Evolutionary conservation across 2,329 filamentous ascomycete species (phyloP), one percentile per base, ranked within the genome.

Genomic region (Trichoderma polysporum): DNA sequence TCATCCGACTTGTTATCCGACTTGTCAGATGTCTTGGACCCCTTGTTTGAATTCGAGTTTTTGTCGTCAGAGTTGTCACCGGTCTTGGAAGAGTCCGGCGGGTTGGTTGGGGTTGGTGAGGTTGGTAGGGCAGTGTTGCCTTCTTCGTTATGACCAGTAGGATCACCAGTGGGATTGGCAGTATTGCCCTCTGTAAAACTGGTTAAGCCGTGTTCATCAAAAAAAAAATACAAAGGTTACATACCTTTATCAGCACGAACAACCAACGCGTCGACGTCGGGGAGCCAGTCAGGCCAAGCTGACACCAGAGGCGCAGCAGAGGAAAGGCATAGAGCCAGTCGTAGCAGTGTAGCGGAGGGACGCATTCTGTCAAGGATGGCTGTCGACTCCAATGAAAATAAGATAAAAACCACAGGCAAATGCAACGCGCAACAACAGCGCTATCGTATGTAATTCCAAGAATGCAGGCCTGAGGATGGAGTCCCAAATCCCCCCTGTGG

Each of bases 201-300:
- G 19, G 10, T 47, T 27, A 58, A 37, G 9, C 19, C 52, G 66
- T 39, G n/a, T 68, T 56, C 71, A 66, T 66, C 67, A 27, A 66
- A 63, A 25, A 41, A 47, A 53, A n/a, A 13, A 41, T 37, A 10
- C 66, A 58, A 58, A 45, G 41, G 41, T 19, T 70, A 66, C 72
- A 66, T 68, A 33, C 70, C 75, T 52, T 78, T 76, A 69, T 84
- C 79, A 69, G 80, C 79, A 68, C 85, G 81, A 58, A 84, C 85
- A 47, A 88, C 77, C 39, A 90, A 74, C 15, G 82, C 74, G 69
- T 88, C 83, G 39, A 82, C 56, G 13, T 84, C 81, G 19, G 86
- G 85, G 41, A 88, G 77, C 82, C 84, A 87, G 69, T 75, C 77
- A 22, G 86, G 83, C 86, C 86, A 88, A 66, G 82, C 85, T 63